Base-by-base conservation (phyloP, 768 basidiomycete species). In the Tulasnella sp. region DNA sequence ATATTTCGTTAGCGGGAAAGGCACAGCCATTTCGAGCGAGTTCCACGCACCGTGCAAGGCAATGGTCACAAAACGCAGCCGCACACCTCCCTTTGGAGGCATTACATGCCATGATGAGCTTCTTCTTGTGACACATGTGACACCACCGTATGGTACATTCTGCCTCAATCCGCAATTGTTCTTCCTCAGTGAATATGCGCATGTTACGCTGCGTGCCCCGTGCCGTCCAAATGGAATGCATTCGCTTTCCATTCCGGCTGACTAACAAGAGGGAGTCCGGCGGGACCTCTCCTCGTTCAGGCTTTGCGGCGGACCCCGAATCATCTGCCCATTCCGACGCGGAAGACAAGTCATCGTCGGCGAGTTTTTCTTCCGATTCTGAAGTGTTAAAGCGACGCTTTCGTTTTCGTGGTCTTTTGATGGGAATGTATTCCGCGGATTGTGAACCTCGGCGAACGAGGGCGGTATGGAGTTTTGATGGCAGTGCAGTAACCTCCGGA, bases 51-150 rank as follows among this genome's bases (percentile, higher is more conserved):
- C 40, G 49, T 15, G 72, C 72, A 31, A 73, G 72, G 49, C 72
- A 73, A 42, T 34, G 42, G 34, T 73, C 72, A 17, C 72, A 73
- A n/a, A 73, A 73, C 0, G 1, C 12, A 1, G 68, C 19, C 36
- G n/a, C 11, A 14, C 68, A 70, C 22, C 37, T 42, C 14, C 68
- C 68, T 12, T 42, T 45, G 12, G 72, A 17, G 8, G 15, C 22
- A 36, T 54, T n/a, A 31, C 72, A 73, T 25, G 25, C 6, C 72
- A 73, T 73, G 1, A 31, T 39, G 15, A 73, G 14, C 22, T 54
- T 45, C 34, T 73, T 73, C 45, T 54, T 45, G 52, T 73, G 72
- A 15, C 72, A 73, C 72, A 73, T 73, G 52, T 73, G 72, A 52
- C 72, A 73, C 72, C 72, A 73, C n/a, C 40, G 19, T 15, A 1